Conservation (phyloP, 805 yeast genomes). For the Starmera quercuum region DNA sequence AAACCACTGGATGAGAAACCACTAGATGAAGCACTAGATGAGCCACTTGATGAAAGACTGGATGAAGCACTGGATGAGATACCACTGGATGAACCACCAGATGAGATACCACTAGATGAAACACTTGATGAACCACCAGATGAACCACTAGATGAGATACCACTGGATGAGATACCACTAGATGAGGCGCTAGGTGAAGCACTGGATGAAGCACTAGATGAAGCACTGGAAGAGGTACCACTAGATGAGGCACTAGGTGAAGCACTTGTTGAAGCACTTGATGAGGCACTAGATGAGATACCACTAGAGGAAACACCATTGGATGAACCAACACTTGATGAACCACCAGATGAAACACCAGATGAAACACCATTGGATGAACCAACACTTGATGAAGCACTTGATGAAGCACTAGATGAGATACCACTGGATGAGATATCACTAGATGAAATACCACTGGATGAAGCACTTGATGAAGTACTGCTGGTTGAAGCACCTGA, state of each 20-base stretch:
- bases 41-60: background rate
- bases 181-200: background rate
- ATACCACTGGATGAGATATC: background rate
- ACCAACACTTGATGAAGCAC: background rate
- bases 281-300: background rate
- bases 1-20: too few species aligned
- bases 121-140: too few species aligned
- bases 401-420: background rate
- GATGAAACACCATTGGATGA: slow-evolving; percentile 1
- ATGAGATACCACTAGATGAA: slow-evolving; percentile 1
- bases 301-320: background rate
- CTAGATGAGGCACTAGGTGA: background rate
- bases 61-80: background rate
- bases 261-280: background rate
- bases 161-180: background rate
- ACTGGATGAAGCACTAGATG: background rate
- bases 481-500: background rate
- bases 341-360: background rate
- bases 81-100: background rate
- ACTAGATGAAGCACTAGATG: too few species aligned
- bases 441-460: background rate
- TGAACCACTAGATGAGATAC: background rate
- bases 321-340: too few species aligned
- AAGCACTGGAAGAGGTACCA: slow-evolving; percentile 1
- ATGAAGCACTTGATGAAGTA: slow-evolving; percentile 1